These are phyloP conservation scores for Nakazawaea populi DNA, from an alignment of 805 yeast genomes.

Conservation along the genomic window DNA sequence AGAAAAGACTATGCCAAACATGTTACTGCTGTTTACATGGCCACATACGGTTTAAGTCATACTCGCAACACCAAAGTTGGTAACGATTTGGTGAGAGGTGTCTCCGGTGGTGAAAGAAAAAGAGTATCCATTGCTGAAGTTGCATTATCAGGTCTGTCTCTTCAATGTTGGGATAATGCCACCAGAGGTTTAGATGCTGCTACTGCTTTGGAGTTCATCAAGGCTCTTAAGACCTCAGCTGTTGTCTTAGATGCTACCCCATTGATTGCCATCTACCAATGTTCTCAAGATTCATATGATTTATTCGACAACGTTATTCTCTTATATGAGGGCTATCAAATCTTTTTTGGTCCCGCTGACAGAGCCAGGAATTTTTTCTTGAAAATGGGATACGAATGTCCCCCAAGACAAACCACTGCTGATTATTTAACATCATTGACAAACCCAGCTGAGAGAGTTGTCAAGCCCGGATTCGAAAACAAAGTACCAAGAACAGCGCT, in stretches of 20 bases:
- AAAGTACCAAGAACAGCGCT: slow-evolving; percentile 29
- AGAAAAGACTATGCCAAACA: slow-evolving; percentile 50
- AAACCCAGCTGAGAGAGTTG: slow-evolving; percentile 22
- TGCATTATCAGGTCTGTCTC: slow-evolving; percentile 36
- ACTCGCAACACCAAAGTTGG: slow-evolving; percentile 50
- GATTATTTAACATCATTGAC: slow-evolving; percentile 54
- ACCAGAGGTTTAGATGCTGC: slow-evolving; percentile 72
- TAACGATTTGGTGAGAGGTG: slow-evolving; percentile 57
- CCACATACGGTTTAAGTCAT: slow-evolving; percentile 35
- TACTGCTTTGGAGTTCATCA: slow-evolving; percentile 58
- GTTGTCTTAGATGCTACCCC: slow-evolving; percentile 41
- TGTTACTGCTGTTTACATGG: slow-evolving; percentile 46
- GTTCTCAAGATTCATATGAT: slow-evolving; percentile 38
- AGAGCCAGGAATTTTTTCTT: slow-evolving; percentile 43
- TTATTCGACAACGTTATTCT: slow-evolving; percentile 46
- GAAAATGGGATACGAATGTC: slow-evolving; percentile 52
- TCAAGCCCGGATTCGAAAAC: slow-evolving; percentile 24
- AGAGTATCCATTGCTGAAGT: slow-evolving; percentile 61
- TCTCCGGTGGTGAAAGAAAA: slow-evolving; percentile 64
- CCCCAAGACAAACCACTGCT: slow-evolving; percentile 54
- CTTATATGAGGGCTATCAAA: slow-evolving; percentile 51
- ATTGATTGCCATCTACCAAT: slow-evolving; percentile 43
- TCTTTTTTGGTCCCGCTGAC: slow-evolving; percentile 42
- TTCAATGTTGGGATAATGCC: slow-evolving; percentile 63
- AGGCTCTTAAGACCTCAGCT: slow-evolving; percentile 54